phyloP scores from a whole-genome alignment of 768 basidiomycete genomes.

The Lanmaoa pseudosensibilis region DNA sequence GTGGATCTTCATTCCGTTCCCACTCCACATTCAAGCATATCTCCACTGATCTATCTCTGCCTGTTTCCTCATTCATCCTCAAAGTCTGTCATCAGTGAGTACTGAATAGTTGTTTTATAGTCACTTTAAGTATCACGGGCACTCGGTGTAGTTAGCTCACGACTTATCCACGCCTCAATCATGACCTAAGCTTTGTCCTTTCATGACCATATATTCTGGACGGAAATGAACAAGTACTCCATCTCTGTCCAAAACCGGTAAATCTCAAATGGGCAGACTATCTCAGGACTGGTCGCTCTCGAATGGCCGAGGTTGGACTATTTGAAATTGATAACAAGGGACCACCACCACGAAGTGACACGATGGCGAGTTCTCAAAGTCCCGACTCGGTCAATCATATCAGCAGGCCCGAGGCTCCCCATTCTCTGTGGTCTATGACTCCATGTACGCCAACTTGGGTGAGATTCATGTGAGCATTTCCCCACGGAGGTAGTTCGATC shows the following conservation, averaged over 20 bases:
- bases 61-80: not conserved
- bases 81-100: constrained; percentile 3
- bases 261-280: no score
- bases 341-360: not conserved
- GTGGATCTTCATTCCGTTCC: constrained; percentile 16
- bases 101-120: constrained; percentile 24
- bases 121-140: constrained; percentile 3
- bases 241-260: no score
- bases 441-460: not conserved
- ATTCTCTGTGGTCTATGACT: not conserved
- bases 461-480: not conserved
- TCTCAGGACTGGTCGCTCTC: no score
- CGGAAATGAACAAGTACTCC: constrained; percentile 19
- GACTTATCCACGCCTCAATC: constrained; percentile 20
- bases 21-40: constrained; percentile 16
- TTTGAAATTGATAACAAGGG: constrained; percentile 30
- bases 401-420: not conserved
- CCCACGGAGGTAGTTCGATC: constrained; percentile 23
- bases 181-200: constrained; percentile 7
- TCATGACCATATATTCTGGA: not conserved
- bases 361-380: constrained; percentile 5
- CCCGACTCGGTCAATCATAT: not conserved
- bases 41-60: constrained; percentile 4
- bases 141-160: constrained; percentile 23
- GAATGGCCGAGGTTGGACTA: constrained; percentile 3